Percentiles rank a stretch among this genome's conserved stretches.
These are phyloP conservation scores for Macrophomina tecta DNA, from an alignment of 2,329 filamentous ascomycete genomes.

Conservation along the genomic window DNA sequence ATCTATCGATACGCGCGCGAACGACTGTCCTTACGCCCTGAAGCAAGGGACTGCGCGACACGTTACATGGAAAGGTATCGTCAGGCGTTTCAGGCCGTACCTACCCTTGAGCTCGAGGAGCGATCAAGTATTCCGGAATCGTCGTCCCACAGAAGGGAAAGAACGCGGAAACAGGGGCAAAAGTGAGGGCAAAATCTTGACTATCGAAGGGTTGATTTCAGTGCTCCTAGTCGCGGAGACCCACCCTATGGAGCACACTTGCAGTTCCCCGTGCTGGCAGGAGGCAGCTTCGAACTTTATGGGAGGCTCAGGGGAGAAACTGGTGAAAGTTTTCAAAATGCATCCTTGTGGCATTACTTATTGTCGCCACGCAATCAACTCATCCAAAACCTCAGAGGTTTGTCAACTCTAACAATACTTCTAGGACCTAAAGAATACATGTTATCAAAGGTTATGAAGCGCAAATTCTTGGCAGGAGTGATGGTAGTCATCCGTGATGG, in stretches of 20 bases:
- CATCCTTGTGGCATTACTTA: too few relatives aligned
- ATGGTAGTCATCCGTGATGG: background rate
- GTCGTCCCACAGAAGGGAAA: background rate
- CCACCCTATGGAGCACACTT: background rate
- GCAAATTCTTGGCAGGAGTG: background rate
- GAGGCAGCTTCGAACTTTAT: too few relatives aligned
- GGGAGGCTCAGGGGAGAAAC: too few relatives aligned
- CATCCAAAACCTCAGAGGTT: too few relatives aligned
- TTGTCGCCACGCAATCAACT: too few relatives aligned
- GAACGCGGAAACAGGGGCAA: background rate
- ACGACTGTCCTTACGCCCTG: background rate
- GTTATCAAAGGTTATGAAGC: background rate
- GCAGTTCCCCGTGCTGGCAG: background rate
- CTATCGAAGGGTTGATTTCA: background rate
- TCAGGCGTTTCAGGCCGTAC: background rate
- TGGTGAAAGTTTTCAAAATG: too few relatives aligned
- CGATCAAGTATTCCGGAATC: background rate
- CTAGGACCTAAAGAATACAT: too few relatives aligned
- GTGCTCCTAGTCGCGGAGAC: background rate
- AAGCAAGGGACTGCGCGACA: slow-evolving; percentile 1
- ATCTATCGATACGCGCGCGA: background rate
- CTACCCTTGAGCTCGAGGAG: background rate
- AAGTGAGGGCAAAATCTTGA: background rate
- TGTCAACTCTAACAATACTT: too few relatives aligned
- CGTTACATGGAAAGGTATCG: background rate